Evolutionary conservation across 169 alveolate species (phyloP), one percentile per base, ranked within the genome.

Genomic region (Eimeria sp.): DNA sequence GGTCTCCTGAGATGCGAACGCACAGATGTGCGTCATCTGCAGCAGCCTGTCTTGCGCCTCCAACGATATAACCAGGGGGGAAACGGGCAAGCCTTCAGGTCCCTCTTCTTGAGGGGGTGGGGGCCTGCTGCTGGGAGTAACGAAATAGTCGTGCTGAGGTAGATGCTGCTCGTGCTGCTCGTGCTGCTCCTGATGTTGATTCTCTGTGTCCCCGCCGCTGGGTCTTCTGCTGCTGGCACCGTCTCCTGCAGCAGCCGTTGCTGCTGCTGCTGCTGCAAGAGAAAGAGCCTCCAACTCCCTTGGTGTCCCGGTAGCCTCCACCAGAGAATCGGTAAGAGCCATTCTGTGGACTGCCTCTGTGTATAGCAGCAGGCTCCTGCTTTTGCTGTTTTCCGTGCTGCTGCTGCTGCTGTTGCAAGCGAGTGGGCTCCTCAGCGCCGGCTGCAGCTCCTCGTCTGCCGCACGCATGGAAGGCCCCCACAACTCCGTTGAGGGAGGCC

Each of bases 11-110:
- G 89, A 5, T 7, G 65, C 89, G 4, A 78, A 78, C 16, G 89
- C 11, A 18, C 67, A 78, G 10, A 78, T 78, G 89, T 78, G 89
- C 34, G 89, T 78, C 89, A 78, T 78, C n/a, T 78, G 89, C 89
- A 78, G 89, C 89, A 78, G 49, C 40, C 49, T 34, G 65, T 78
- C 89, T 22, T 78, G 65, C 0, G 89, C 61, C 9, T 78, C 89
- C 11, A 78, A 5, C 9, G 22, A 45, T 40, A 78, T 65, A 9
- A 78, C 61, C 61, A 78, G 89, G 89, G 89, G 89, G 65, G 30
- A 27, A 61, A 61, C 65, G 16, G 67, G 47, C 43, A 58, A 13
- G 67, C 43, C 49, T 11, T 14, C 40, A 45, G 65, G 89, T 0
- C 65, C 67, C 61, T 47, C 89, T 47, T 45, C 61, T 16, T n/a